A percentile compares a stretch with the other conserved stretches of the same genome.
Conservation (phyloP, 2,329 filamentous ascomycete genomes). For the Lecanicillium sp. region DNA sequence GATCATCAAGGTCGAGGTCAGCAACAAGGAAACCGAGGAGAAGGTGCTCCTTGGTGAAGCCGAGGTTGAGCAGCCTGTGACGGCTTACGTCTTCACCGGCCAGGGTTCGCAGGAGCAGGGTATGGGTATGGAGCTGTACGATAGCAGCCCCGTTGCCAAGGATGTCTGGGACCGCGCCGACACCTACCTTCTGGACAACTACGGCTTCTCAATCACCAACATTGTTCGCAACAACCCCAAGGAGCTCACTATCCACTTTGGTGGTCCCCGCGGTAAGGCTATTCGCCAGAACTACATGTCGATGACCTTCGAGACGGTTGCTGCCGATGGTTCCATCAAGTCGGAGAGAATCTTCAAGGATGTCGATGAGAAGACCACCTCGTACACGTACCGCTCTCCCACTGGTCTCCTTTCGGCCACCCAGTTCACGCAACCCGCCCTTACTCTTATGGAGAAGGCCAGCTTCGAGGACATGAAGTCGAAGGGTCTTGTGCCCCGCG, state of each 20-base stretch:
- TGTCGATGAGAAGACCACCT: conserved; percentile 84
- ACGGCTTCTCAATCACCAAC: conserved; percentile 96
- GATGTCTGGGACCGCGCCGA: conserved; percentile 98
- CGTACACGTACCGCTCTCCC: conserved; percentile 94
- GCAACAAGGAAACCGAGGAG: conserved; percentile 91
- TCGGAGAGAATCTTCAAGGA: conserved; percentile 99
- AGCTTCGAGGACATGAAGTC: conserved; percentile 98
- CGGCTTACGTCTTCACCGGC: conserved; percentile 95
- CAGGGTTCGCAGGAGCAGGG: conserved; percentile 98
- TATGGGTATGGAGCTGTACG: conserved; percentile 99
- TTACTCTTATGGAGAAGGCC: conserved; percentile 99
- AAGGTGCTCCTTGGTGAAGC: conserved; percentile 94
- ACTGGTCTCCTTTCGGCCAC: conserved; percentile 93
- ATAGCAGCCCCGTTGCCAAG: conserved; percentile 85
- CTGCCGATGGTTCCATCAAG: conserved; percentile 84
- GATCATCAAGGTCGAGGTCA: conserved; percentile 98
- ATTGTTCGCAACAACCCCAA: conserved; percentile 99
- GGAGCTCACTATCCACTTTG: conserved; percentile 97
- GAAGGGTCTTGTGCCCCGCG: conserved; percentile 90
- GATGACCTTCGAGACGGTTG: conserved; percentile 99
- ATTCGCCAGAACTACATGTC: conserved; percentile 99
- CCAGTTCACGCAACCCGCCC: conserved; percentile 94
- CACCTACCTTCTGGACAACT: conserved; percentile 97
- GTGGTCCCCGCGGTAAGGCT: conserved; percentile 90
- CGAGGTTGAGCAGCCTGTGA: conserved; percentile 95